phyloP scores from a whole-genome alignment of 202 grass and related monocot species.

The Hordeum pubiflorum region DNA sequence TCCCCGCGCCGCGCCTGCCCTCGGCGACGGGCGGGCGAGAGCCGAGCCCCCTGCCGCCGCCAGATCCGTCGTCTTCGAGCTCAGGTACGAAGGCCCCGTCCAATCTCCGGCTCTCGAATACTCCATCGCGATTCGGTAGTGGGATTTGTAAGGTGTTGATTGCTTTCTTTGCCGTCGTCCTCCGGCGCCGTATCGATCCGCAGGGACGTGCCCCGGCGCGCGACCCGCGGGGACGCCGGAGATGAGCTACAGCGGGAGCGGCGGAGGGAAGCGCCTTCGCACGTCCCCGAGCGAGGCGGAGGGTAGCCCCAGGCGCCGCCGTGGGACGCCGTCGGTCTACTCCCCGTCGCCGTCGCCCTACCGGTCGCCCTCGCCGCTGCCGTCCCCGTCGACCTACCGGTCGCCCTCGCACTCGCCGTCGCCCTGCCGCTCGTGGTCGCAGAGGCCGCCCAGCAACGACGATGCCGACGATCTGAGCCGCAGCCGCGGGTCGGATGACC shows the following conservation, averaged over 20 bases:
- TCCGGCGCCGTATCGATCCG: not conserved
- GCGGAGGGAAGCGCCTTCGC: not conserved
- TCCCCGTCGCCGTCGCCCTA: not conserved
- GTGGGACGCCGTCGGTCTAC: not conserved
- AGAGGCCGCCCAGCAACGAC: not conserved
- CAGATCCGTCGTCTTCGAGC: not conserved
- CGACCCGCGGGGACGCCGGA: not conserved
- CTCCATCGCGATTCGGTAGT: not conserved
- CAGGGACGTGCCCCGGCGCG: not conserved
- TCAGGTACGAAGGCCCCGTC: not conserved
- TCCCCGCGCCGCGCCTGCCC: not conserved
- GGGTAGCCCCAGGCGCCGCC: not conserved
- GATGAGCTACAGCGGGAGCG: not conserved
- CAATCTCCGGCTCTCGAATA: not conserved
- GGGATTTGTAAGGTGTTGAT: not conserved
- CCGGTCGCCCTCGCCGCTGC: not conserved
- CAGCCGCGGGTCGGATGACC: not conserved
- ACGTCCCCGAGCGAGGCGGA: too few species aligned
- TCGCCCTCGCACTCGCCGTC: not conserved
- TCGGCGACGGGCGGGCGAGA: not conserved
- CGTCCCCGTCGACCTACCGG: not conserved
- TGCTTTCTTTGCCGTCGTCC: not conserved
- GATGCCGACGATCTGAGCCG: not conserved
- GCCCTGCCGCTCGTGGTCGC: slow-evolving; percentile 5
- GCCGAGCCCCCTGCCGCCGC: not conserved